Evolutionary conservation across 352 stramenopile species (phyloP), one percentile per base, ranked within the genome.

Genomic region (Globisporangium spiculum): DNA sequence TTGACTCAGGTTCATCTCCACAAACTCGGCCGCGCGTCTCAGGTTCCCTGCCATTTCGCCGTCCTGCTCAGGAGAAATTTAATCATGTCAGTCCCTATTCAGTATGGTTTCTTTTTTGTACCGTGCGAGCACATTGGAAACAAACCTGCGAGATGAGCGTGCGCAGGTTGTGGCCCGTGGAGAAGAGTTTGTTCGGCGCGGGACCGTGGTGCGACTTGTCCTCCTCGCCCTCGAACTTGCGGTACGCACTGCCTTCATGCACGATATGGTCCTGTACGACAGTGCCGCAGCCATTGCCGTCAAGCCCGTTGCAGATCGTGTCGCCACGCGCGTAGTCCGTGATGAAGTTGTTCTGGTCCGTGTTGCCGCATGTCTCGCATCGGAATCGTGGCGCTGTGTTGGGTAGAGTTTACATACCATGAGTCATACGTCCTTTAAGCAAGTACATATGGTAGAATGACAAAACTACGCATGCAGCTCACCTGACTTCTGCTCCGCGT

Each of bases 171-270:
- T 98, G 92, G 9, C 94, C 89, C 70, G 92, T 97, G 9, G 90
- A 98, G 68, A 98, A 98, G 41, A 98, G 80, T 60, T 96, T 97
- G 86, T 99, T 98, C 10, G 93, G 89, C 22, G 92, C 88, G 68
- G 96, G 95, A 18, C 96, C 96, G 75, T 99, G 97, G 76, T 99
- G 97, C 48, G 96, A 98, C 64, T 98, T 97, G 80, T 99, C 96
- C 52, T 97, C 93, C 82, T 99, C 95, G 52, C 94, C 97, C 79
- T 98, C 94, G 81, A 99, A 99, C 75, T 99, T 98, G 48, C 97
- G 88, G 80, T 96, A 99, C 62, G 94, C 90, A 27, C 89, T 97
- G 63, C 97, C 96, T 88, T 99, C 97, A 71, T 98, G 94, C 75
- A 98, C 96, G 38, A 98, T 94, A 63, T 97, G 95, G 75, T 98